A percentile compares a stretch with the other conserved stretches of the same genome.
These are phyloP conservation scores for Bacidia rubella DNA, from an alignment of 495 filamentous ascomycete species.

Conservation along the genomic window DNA sequence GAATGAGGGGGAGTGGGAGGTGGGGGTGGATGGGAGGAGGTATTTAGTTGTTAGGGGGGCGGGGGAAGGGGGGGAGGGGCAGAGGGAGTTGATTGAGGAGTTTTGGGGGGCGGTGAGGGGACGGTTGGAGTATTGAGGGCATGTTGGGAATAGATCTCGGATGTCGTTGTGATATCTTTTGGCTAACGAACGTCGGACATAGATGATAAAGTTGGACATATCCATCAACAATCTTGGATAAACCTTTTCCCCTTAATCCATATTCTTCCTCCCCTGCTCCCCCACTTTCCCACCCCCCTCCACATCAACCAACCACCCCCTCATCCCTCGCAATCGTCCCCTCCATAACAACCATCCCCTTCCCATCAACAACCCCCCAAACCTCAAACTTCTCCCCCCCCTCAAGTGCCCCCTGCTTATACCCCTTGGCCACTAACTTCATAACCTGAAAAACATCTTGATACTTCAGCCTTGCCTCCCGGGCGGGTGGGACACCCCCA, in stretches of 20 bases:
- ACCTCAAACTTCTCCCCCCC: not conserved
- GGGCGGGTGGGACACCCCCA: too few species aligned
- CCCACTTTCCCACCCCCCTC: not conserved
- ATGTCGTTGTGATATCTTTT: too few species aligned
- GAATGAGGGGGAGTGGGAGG: conserved; percentile 65
- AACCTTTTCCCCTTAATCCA: not conserved
- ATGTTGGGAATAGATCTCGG: too few species aligned
- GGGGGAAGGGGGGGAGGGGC: conserved; percentile 40
- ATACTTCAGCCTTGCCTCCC: too few species aligned
- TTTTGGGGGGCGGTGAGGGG: conserved; percentile 54
- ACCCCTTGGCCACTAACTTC: not conserved
- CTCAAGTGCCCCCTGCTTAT: not conserved
- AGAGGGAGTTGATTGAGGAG: conserved; percentile 66
- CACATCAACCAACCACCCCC: not conserved
- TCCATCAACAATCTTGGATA: too few species aligned
- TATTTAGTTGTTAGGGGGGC: conserved; percentile 62
- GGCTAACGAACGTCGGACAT: too few species aligned
- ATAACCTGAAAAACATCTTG: too few species aligned
- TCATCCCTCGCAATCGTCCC: not conserved
- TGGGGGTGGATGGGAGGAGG: conserved; percentile 56
- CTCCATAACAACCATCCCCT: too few species aligned
- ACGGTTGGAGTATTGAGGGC: conserved; percentile 34
- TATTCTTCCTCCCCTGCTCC: not conserved
- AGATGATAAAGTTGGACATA: too few species aligned
- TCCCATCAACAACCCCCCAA: too few species aligned